Evolutionary conservation across 805 yeast genomes (phyloP), one percentile per base, ranked within the genome.

Genomic region (Lipomyces chichibuensis): DNA sequence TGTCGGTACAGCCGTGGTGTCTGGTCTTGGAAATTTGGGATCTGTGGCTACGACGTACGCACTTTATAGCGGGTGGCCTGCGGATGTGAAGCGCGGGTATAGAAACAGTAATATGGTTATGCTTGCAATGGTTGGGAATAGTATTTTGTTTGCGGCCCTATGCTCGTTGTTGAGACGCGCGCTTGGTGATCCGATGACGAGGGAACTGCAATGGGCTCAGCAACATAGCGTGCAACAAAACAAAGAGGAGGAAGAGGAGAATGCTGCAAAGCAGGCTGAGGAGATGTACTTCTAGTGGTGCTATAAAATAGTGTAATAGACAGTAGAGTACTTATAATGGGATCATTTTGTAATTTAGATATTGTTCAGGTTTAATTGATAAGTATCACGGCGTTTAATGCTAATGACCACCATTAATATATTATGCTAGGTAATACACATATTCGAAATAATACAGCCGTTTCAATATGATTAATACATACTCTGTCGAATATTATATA

Each of bases 11-110:
- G 97, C 97, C 1, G 77, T 91, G 32, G 94, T 91, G 20, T 86
- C 92, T 69, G 97, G 97, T 4, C 80, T 91, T 63, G 97, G 97
- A 62, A 91, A 91, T 76, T 82, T 91, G 71, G 97, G 97, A 27
- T 87, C 93, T 1, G 96, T 91, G 27, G 85, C 88, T 35, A 90
- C 94, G 11, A 90, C 96, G 1, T 92, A 91, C 75, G 96, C 97
- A 0, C 82, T 91, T 53, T 91, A 91, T 79, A 78, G 85, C 43
- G 97, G 97, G 3, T 91, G 97, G 97, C 93, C 95, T 0, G 89
- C 83, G 0, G 97, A 91, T 76, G 82, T 76, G 8, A 81, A 81
- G 4, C 80, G 91, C 70, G 80, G 85, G 56, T 91, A 80, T 78
- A 80, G 84, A 70, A 80, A 91, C 76, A 87, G 92, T 59, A 91